Base-by-base conservation (phyloP, 306 rosid genomes). In the Clitoria ternatea region DNA sequence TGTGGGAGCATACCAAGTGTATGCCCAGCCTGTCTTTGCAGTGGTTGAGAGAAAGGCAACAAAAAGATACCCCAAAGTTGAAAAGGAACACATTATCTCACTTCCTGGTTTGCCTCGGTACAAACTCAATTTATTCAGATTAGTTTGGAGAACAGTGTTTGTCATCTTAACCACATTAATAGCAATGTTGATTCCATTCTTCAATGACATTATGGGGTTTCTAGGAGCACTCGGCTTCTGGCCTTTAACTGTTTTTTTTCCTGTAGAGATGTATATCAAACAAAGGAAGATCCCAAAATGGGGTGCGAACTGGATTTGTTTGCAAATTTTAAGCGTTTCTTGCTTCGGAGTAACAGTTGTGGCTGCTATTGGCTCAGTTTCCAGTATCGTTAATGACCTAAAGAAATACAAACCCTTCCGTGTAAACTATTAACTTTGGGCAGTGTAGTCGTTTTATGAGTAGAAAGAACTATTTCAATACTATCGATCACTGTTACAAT, bases 161-260 rank as follows among this genome's bases (percentile, higher is more conserved):
- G 96, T 89, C 35, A 56, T 87, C 29, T 0, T 74, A 6, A 89
- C 91, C 65, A 89, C 97, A 5, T 2, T 87, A 39, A 52, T 89
- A 19, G 72, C 97, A 55, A 89, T 89, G 96, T 17, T 89, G 72
- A 73, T 92, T 27, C 97, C 97, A 0, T 92, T 92, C 80, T 89
- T 92, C 73, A 91, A 91, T 40, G 96, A 89, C 35, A 29, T 89
- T 3, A 79, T 85, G 22, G 97, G 93, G 32, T 48, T 91, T 1
- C 76, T 91, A 24, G 97, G 97, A 30, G 96, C 97, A 19, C 10
- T 88, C 7, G 91, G 92, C 13, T 88, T 91, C 75, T 91, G 97
- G 97, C 97, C 97, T 36, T 77, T 88, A 15, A 74, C 88, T 0
- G 92, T 90, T 0, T 90, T 67, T 64, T 84, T 75, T 54, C 97